A percentile compares a stretch with the other conserved stretches of the same genome.
Conservation (phyloP, 148 eudicot species). For the Rhododendron vialii region DNA sequence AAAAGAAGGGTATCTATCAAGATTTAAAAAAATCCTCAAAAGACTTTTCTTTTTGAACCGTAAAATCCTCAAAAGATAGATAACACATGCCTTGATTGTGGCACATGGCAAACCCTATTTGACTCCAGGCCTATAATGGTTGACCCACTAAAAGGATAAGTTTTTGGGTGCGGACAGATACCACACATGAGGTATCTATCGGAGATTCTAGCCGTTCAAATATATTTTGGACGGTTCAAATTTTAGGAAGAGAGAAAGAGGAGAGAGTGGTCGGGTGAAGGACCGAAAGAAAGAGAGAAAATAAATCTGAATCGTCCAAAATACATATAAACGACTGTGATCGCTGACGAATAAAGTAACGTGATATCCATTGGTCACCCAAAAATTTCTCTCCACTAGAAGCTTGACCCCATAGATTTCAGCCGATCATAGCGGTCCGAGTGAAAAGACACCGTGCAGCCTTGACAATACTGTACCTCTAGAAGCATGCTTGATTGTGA, state of each 20-base stretch:
- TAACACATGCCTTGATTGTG: too few species aligned
- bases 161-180: too few species aligned
- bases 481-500: background rate
- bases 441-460: background rate
- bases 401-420: background rate
- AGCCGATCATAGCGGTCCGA: background rate
- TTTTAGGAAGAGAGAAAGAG: too few species aligned
- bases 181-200: too few species aligned
- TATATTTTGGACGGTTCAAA: too few species aligned
- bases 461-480: background rate
- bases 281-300: too few species aligned
- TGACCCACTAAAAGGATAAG: background rate
- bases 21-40: background rate
- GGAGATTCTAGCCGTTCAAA: too few species aligned
- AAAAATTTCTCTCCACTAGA: background rate
- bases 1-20: background rate
- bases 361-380: rapidly evolving
- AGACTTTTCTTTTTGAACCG: background rate
- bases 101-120: background rate
- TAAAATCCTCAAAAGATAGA: background rate
- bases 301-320: too few species aligned
- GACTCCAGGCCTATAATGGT: background rate
- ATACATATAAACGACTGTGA: too few species aligned
- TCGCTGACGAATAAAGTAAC: too few species aligned
- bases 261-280: too few species aligned